Percentiles rank a stretch among this genome's conserved stretches.
Evolutionary conservation across 306 rosid species (phyloP).

Genomic region (peach (Prunus persica)): Prunus_persica_NCBIv2 NC_034010.1:24423001-24423500

Average conservation of each 20-base stretch:
- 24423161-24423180: slow-evolving; percentile 25
- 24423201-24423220: slow-evolving; percentile 27
- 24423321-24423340: slow-evolving; percentile 24
- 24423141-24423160: slow-evolving; percentile 24
- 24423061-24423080: not conserved
- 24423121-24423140: slow-evolving; percentile 14
- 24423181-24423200: slow-evolving; percentile 40
- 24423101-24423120: slow-evolving; percentile 29
- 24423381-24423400: slow-evolving; percentile 19
- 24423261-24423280: slow-evolving; percentile 14
- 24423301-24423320: slow-evolving; percentile 35
- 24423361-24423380: slow-evolving; percentile 17
- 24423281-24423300: slow-evolving; percentile 30
- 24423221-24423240: slow-evolving; percentile 31
- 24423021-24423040: not conserved
- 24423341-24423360: slow-evolving; percentile 30
- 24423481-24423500: not conserved
- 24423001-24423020: slow-evolving; percentile 7
- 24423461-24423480: not conserved
- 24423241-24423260: slow-evolving; percentile 35
- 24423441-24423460: slow-evolving; percentile 16
- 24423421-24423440: slow-evolving; percentile 5
- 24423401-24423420: slow-evolving; percentile 16
- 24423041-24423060: not conserved
- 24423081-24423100: slow-evolving; percentile 15